phyloP scores from a whole-genome alignment of 2,329 filamentous ascomycete species.

The Phaeosphaeriaceae sp. region DNA sequence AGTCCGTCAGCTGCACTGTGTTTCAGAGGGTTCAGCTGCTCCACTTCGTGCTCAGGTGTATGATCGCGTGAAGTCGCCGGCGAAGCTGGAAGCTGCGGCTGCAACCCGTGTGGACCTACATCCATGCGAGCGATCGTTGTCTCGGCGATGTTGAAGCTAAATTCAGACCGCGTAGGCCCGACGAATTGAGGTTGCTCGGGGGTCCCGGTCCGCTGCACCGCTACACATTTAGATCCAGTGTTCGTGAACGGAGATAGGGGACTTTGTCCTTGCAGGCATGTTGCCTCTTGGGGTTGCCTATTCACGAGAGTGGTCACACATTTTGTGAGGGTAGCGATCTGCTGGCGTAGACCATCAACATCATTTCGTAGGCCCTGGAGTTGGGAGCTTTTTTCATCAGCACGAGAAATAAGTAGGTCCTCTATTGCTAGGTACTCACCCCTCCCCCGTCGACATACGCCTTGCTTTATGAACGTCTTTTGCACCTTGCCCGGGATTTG shows the following conservation, averaged over 20 bases:
- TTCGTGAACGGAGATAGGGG: not conserved
- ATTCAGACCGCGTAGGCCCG: slow-evolving; percentile 26
- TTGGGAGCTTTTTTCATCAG: slow-evolving; percentile 5
- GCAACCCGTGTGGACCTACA: slow-evolving; percentile 7
- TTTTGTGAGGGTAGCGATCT: slow-evolving; percentile 15
- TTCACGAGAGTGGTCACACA: not conserved
- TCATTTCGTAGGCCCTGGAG: slow-evolving; percentile 17
- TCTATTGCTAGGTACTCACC: slow-evolving; percentile 9
- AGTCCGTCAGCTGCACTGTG: slow-evolving; percentile 7
- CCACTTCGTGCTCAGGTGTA: slow-evolving; percentile 10
- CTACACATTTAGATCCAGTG: not conserved
- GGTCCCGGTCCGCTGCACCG: not conserved
- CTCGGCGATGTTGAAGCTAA: slow-evolving; percentile 30
- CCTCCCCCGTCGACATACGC: slow-evolving; percentile 5
- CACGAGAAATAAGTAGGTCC: not conserved
- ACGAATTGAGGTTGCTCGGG: slow-evolving; percentile 22
- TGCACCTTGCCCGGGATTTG: slow-evolving; percentile 13
- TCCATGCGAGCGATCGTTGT: slow-evolving; percentile 23
- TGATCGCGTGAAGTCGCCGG: slow-evolving; percentile 15
- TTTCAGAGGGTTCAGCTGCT: not conserved
- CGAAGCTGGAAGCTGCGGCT: slow-evolving; percentile 8
- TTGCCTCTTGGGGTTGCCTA: not conserved
- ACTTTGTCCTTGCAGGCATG: not conserved
- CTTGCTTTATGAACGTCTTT: slow-evolving; percentile 16
- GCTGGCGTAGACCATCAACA: slow-evolving; percentile 18